Conservation (phyloP, 805 yeast genomes). For the Saturnispora mendoncae region DNA sequence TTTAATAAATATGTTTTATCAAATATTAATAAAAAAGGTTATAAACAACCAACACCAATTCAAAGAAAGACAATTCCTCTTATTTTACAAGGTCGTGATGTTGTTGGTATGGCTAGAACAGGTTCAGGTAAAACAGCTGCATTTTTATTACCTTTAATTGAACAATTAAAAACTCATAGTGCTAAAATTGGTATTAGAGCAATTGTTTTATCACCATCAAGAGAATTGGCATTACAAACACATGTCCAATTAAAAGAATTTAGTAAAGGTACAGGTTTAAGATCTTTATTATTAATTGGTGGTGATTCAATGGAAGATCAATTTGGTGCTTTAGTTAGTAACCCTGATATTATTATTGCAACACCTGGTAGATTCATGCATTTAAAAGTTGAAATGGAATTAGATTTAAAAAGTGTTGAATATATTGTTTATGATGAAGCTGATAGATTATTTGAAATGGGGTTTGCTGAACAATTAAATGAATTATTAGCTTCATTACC, state of each 20-base stretch:
- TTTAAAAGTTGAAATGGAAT: slow-evolving; percentile 88
- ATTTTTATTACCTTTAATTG: slow-evolving; percentile 82
- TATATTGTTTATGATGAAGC: slow-evolving; percentile 96
- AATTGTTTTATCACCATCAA: slow-evolving; percentile 81
- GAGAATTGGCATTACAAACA: slow-evolving; percentile 95
- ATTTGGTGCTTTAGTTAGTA: slow-evolving; percentile 82
- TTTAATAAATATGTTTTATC: slow-evolving; percentile 60
- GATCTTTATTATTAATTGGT: slow-evolving; percentile 80
- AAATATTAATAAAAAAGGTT: slow-evolving; percentile 78
- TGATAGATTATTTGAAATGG: slow-evolving; percentile 92
- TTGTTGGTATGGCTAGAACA: slow-evolving; percentile 99
- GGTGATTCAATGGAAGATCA: slow-evolving; percentile 99
- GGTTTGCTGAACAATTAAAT: slow-evolving; percentile 86
- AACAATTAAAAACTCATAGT: slow-evolving; percentile 71
- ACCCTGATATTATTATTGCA: slow-evolving; percentile 92
- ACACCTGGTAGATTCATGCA: slow-evolving; percentile 98
- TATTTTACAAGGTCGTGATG: slow-evolving; percentile 79
- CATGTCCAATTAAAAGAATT: slow-evolving; percentile 83
- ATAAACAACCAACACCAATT: slow-evolving; percentile 93
- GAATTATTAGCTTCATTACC: slow-evolving; percentile 84
- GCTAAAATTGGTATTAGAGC: slow-evolving; percentile 88
- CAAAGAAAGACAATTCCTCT: slow-evolving; percentile 93
- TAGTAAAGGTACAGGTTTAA: slow-evolving; percentile 70
- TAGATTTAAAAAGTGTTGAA: slow-evolving; percentile 76
- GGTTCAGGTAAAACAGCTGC: slow-evolving; percentile 99